Evolutionary conservation across 2,329 filamentous ascomycete genomes (phyloP).

Genomic region (Lachnellula arida): DNA sequence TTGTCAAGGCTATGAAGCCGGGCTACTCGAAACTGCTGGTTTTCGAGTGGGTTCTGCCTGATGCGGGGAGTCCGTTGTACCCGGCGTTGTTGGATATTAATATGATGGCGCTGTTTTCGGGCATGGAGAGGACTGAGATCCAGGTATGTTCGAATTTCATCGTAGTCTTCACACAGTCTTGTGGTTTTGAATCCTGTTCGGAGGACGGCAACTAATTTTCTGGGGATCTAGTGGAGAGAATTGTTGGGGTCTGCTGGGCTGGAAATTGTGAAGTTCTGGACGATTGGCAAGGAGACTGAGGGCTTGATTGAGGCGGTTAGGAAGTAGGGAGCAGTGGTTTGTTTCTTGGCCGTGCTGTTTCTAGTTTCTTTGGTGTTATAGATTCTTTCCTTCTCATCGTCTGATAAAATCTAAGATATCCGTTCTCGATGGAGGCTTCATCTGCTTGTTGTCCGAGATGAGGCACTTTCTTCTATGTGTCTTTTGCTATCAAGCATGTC

Average conservation of each 20-base stretch:
- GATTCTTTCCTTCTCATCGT: too few relatives aligned
- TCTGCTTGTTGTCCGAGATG: too few relatives aligned
- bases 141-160: slow-evolving; percentile 14
- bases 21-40: slow-evolving; percentile 22
- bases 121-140: slow-evolving; percentile 33
- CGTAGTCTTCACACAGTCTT: neutral
- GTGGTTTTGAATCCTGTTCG: neutral
- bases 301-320: too few relatives aligned
- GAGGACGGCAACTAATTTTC: neutral
- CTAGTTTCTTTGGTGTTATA: too few relatives aligned
- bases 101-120: slow-evolving; percentile 34
- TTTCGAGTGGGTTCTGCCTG: slow-evolving; percentile 17
- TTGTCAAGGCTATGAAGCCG: slow-evolving; percentile 23
- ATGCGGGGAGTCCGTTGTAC: slow-evolving; percentile 5
- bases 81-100: slow-evolving; percentile 34
- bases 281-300: neutral
- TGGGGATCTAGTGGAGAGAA: slow-evolving; percentile 26
- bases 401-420: too few relatives aligned
- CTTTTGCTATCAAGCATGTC: too few relatives aligned
- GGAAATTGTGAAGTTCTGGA: slow-evolving; percentile 17
- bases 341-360: too few relatives aligned
- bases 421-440: too few relatives aligned
- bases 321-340: too few relatives aligned
- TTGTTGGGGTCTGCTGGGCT: slow-evolving; percentile 13
- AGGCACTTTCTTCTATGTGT: neutral